These are phyloP conservation scores for Pestalotiopsis sp. DNA, from an alignment of 2,329 filamentous ascomycete species.

Conservation along the genomic window DNA sequence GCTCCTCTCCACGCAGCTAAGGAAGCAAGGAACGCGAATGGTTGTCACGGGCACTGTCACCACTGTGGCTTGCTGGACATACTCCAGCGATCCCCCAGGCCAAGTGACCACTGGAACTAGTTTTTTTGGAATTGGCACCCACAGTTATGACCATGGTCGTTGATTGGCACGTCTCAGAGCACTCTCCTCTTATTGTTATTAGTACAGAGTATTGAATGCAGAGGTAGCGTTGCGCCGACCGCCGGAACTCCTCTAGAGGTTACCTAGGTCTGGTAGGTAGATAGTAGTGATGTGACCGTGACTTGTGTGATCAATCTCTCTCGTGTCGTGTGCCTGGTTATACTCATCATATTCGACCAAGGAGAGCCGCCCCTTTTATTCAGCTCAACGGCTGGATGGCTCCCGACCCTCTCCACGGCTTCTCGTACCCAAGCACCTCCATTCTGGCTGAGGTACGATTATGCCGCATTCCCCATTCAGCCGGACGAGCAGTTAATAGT, in stretches of 20 bases:
- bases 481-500: background rate
- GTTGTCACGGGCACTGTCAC: constrained; percentile 8
- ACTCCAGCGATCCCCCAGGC: constrained; percentile 4
- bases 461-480: constrained; percentile 5
- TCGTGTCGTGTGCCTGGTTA: background rate
- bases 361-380: background rate
- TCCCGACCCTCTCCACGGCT: background rate
- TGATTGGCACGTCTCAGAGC: background rate
- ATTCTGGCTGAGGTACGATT: constrained; percentile 6
- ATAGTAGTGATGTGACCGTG: background rate
- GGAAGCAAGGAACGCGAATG: constrained; percentile 2
- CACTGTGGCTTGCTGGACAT: constrained; percentile 6
- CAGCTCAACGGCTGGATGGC: background rate
- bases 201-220: background rate
- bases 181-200: background rate
- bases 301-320: background rate
- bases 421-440: background rate
- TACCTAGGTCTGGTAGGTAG: background rate
- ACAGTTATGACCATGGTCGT: background rate
- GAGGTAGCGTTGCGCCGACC: background rate
- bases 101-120: background rate
- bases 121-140: background rate
- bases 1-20: background rate
- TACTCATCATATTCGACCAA: background rate
- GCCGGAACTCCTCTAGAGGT: background rate